phyloP scores from a whole-genome alignment of 108 stramenopile genomes.

The Phaeodactylum tricornutum region DNA sequence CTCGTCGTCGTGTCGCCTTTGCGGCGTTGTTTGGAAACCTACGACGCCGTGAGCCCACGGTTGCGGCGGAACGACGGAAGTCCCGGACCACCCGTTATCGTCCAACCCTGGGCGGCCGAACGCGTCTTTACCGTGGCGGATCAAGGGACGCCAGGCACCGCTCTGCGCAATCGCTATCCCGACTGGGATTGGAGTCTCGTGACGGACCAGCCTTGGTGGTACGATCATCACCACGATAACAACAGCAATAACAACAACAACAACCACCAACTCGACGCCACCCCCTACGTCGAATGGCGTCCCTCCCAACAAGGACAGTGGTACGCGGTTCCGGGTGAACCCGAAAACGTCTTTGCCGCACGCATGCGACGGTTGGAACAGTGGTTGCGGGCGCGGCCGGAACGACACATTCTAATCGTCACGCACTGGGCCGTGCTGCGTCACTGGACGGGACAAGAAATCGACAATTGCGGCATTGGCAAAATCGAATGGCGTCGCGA shows the following conservation, averaged over 20 bases:
- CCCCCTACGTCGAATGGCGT: conserved; percentile 24
- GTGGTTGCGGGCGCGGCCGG: conserved; percentile 18
- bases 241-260: neutral
- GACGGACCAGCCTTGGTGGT: neutral
- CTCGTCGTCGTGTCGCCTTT: conserved; percentile 25
- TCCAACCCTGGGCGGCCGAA: conserved; percentile 17
- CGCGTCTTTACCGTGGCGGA: conserved; percentile 29
- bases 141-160: conserved; percentile 8
- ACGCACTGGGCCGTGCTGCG: conserved; percentile 32
- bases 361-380: conserved; percentile 21
- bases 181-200: conserved; percentile 3
- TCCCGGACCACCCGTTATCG: conserved; percentile 9
- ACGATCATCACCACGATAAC: neutral
- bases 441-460: too few species aligned
- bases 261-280: neutral
- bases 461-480: too few species aligned
- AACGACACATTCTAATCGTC: conserved; percentile 25
- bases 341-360: conserved; percentile 16
- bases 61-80: neutral
- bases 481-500: too few species aligned
- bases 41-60: conserved; percentile 11
- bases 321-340: conserved; percentile 36
- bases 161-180: conserved; percentile 14
- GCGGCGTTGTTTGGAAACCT: conserved; percentile 22
- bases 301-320: conserved; percentile 18